phyloP scores from a whole-genome alignment of 2,329 filamentous ascomycete species.

The Scedosporium dehoogii region DNA sequence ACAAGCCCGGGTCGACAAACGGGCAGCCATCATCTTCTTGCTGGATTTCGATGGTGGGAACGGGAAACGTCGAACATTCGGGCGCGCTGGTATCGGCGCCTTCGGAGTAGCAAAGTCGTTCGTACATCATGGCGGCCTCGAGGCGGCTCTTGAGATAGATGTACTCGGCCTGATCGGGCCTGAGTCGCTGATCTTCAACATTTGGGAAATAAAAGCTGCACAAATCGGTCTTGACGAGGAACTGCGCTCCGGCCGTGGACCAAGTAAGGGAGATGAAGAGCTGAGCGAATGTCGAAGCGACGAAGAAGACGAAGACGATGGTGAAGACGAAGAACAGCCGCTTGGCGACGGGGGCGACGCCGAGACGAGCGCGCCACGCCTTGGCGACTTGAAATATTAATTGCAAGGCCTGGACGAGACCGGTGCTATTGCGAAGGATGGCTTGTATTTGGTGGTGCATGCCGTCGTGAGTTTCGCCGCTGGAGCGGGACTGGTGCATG shows the following conservation, averaged over 20 bases:
- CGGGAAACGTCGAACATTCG: slow-evolving; percentile 1
- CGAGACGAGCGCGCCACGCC: slow-evolving; percentile 1
- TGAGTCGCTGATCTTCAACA: neutral
- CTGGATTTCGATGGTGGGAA: slow-evolving; percentile 1
- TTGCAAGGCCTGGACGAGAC: slow-evolving; percentile 2
- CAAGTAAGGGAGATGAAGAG: slow-evolving; percentile 6
- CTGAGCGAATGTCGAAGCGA: slow-evolving; percentile 3
- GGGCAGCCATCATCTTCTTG: slow-evolving; percentile 1
- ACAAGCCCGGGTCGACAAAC: neutral
- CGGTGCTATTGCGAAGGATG: slow-evolving; percentile 5
- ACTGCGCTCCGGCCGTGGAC: slow-evolving; percentile 3
- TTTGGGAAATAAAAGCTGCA: slow-evolving; percentile 1
- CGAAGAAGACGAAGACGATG: slow-evolving; percentile 4
- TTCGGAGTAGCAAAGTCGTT: slow-evolving; percentile 5
- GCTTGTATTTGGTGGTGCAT: slow-evolving; percentile 5
- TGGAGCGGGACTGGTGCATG: slow-evolving; percentile 4
- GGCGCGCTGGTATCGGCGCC: neutral
- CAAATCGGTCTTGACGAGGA: neutral
- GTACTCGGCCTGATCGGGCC: slow-evolving; percentile 3
- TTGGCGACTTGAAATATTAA: slow-evolving; percentile 3
- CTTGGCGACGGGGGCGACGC: neutral
- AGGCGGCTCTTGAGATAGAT: slow-evolving; percentile 6
- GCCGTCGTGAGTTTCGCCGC: neutral
- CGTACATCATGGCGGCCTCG: slow-evolving; percentile 7
- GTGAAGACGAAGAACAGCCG: neutral